phyloP scores from a whole-genome alignment of 495 filamentous ascomycete species.

The Lindgomyces ingoldianus region DNA sequence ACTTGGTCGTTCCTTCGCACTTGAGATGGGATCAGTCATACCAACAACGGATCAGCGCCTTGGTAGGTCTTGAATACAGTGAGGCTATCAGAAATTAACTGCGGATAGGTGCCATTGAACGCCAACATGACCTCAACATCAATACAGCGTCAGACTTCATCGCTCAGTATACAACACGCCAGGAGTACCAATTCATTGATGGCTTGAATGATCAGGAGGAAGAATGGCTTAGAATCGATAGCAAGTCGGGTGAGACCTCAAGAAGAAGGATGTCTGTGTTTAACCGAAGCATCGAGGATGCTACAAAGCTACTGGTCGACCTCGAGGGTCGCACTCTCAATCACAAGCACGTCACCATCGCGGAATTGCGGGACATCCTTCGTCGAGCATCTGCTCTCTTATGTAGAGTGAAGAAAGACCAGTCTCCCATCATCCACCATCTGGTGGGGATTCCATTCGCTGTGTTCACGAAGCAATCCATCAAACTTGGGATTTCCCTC shows the following conservation, averaged over 20 bases:
- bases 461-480: constrained; percentile 89
- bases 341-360: constrained; percentile 66
- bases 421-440: constrained; percentile 75
- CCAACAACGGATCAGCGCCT: constrained; percentile 86
- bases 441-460: constrained; percentile 88
- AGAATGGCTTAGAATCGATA: constrained; percentile 62
- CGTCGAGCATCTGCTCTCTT: constrained; percentile 81
- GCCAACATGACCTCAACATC: constrained; percentile 66
- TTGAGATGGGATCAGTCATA: constrained; percentile 87
- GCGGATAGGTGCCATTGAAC: constrained; percentile 62
- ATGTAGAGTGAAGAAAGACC: constrained; percentile 69
- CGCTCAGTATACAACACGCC: constrained; percentile 93
- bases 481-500: constrained; percentile 90
- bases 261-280: constrained; percentile 10
- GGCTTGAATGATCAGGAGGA: constrained; percentile 61
- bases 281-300: constrained; percentile 55
- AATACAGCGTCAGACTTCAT: constrained; percentile 95
- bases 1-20: constrained; percentile 89
- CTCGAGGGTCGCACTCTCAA: constrained; percentile 68
- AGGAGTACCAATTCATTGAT: constrained; percentile 85
- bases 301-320: constrained; percentile 58
- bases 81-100: not conserved
- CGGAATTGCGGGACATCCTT: constrained; percentile 75
- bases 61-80: constrained; percentile 49
- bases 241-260: not conserved